Percentiles rank a stretch among this genome's conserved stretches.
Evolutionary conservation across 2,329 filamentous ascomycete species (phyloP).

Genomic region (Xylaria hypoxylon): DNA sequence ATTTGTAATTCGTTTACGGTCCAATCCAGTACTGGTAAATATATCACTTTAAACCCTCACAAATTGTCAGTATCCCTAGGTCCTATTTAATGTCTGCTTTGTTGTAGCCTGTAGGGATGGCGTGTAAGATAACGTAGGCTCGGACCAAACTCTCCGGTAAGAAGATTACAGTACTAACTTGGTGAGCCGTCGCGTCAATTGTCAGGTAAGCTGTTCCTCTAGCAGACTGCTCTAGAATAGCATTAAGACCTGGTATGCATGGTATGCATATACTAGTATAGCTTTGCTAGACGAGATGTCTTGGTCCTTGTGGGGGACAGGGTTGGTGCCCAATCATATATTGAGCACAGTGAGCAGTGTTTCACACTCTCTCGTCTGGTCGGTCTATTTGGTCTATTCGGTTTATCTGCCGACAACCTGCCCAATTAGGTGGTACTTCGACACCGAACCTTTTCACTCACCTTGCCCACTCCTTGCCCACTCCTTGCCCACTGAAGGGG

Average conservation of each 20-base stretch:
- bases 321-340: slow-evolving; percentile 22
- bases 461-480: too few relatives aligned
- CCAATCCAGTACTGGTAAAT: not conserved
- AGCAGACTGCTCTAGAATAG: too few relatives aligned
- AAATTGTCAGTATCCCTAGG: not conserved
- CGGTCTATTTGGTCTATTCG: slow-evolving; percentile 23
- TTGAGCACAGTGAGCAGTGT: slow-evolving; percentile 4
- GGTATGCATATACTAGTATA: not conserved
- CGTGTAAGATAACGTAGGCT: not conserved
- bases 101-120: too few relatives aligned
- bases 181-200: slow-evolving; percentile 17
- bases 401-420: slow-evolving; percentile 23
- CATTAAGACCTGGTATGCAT: too few relatives aligned
- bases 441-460: not conserved
- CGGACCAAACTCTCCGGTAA: slow-evolving; percentile 33
- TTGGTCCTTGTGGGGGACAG: slow-evolving; percentile 20
- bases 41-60: not conserved
- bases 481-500: not conserved
- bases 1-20: too few relatives aligned
- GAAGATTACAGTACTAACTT: not conserved
- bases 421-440: slow-evolving; percentile 14
- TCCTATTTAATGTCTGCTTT: not conserved
- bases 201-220: slow-evolving; percentile 17
- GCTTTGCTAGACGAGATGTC: slow-evolving; percentile 13
- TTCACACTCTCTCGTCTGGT: too few relatives aligned